Percentiles rank a stretch among this genome's conserved stretches.
Evolutionary conservation across 2,329 filamentous ascomycete genomes (phyloP).

Genomic region (Hypoxylon sp.): DNA sequence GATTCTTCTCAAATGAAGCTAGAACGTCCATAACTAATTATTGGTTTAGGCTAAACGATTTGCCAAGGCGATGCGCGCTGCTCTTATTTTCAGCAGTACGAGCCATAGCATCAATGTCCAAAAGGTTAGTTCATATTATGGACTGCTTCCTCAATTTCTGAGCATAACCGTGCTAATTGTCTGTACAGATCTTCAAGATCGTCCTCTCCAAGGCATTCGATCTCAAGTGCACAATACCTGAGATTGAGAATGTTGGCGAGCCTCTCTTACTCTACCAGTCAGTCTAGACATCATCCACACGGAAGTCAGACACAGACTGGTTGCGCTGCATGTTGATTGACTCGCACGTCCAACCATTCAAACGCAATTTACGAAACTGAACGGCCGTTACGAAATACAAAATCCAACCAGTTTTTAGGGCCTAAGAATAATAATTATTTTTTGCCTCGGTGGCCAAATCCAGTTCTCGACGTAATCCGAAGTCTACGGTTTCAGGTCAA

Average conservation of each 20-base stretch:
- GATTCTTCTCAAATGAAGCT: background rate
- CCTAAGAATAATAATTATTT: no score
- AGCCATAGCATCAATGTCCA: constrained; percentile 99
- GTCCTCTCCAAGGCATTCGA: constrained; percentile 98
- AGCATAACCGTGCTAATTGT: constrained; percentile 14
- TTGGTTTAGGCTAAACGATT: constrained; percentile 85
- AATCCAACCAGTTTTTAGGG: constrained; percentile 11
- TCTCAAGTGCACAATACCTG: constrained; percentile 97
- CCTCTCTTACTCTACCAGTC: constrained; percentile 90
- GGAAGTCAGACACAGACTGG: no score
- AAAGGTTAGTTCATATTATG: constrained; percentile 68
- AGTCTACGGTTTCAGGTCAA: no score
- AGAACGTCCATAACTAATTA: constrained; percentile 31
- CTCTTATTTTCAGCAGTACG: constrained; percentile 97
- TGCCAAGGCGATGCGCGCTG: constrained; percentile 97
- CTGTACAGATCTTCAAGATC: constrained; percentile 93
- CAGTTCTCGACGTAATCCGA: constrained; percentile 17
- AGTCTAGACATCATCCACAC: no score
- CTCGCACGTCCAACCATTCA: background rate
- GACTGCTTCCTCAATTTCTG: background rate
- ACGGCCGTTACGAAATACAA: constrained; percentile 31
- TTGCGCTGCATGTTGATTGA: constrained; percentile 1
- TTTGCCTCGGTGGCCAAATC: constrained; percentile 3
- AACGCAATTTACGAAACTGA: constrained; percentile 30
- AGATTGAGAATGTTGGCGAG: constrained; percentile 98